Evolutionary conservation across 2,329 filamentous ascomycete genomes (phyloP), one percentile per base, ranked within the genome.

Genomic region (Bipolaris victoriae): DNA sequence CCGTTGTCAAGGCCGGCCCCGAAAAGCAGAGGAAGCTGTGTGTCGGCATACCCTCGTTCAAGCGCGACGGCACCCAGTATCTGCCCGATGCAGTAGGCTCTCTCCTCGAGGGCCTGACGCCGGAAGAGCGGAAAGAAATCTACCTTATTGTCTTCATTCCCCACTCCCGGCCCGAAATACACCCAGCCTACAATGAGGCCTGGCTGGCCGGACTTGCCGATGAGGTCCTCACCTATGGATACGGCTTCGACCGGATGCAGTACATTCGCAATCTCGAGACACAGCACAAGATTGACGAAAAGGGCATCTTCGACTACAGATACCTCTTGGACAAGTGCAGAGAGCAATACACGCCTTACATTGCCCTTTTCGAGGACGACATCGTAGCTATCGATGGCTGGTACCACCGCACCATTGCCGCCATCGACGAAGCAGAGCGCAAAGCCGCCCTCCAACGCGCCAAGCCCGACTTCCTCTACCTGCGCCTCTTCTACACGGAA

Each of bases 401-500:
- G 80, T 81, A 78, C 60, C 69, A 77, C 46, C 75, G 78, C 4
- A 77, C 77, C 0, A 66, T 77, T 37, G 57, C 69, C 5, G 79
- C 74, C 0, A 62, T 81, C 31, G 60, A 69, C 16, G 58, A 66
- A 35, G 74, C 73, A 4, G 73, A 79, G 54, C 59, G 57, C 31
- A 64, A 75, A 48, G 71, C 68, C 11, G 62, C 60, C 15, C 45
- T 67, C 24, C 58, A 57, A 37, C 65, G 61, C 16, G 62, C 64
- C 9, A 66, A 63, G 13, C 58, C 66, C 24, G 67, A 73, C 26
- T 77, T 76, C 61, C 66, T 80, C 6, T 81, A 82, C 61, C 69
- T 82, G 16, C 78, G 79, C 2, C 69, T 82, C 11, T 82, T 82
- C 67, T 81, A 80, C 56, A 80, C 78, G 0, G 79, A 81, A 52